Base-by-base conservation (phyloP, 129 eudicot genomes). In the Gnaphalium uliginosum region DNA sequence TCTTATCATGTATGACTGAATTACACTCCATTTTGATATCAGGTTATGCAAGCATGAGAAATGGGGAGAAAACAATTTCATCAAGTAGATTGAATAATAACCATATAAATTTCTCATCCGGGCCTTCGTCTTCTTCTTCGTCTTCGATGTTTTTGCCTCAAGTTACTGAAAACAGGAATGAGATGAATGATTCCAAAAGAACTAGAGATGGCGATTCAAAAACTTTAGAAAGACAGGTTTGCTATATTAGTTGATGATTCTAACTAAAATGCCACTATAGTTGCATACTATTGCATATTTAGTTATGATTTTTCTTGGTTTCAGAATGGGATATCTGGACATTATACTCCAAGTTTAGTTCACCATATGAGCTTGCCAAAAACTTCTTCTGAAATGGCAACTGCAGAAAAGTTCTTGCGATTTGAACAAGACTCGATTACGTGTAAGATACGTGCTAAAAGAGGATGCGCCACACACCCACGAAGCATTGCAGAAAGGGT, bases 401-500 rank as follows among this genome's bases (percentile, higher is more conserved):
- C 75, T 2, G 75, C 81, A 19, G 97, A 89, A 71, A 94, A 87
- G 23, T 78, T 82, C 25, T 78, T 86, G 73, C 86, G 89, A 9
- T 87, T 94, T 79, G 89, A 85, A 64, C 95, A 76, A 66, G 94
- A 91, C 35, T 30, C 84, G 4, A 81, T 80, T 67, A 93, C 97
- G 64, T 85, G 82, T 68, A 90, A 86, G 70, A 84, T 72, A 6
- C 85, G 97, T 29, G 99, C 99, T 13, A 91, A 91, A 79, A 78
- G 99, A 82, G 99, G 99, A 33, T 89, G 73, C 41, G 99, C 99
- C 50, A 94, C 99, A 39, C 99, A 94, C 69, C 99, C 99, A 2
- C 78, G 97, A 73, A 94, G 99, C 81, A 94, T 94, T 61, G 99
- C 97, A 13, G 99, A 94, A 73, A 89, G 99, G 97, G 97, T 94